phyloP scores from a whole-genome alignment of 768 basidiomycete species.

The Podaxis sp. region DNA sequence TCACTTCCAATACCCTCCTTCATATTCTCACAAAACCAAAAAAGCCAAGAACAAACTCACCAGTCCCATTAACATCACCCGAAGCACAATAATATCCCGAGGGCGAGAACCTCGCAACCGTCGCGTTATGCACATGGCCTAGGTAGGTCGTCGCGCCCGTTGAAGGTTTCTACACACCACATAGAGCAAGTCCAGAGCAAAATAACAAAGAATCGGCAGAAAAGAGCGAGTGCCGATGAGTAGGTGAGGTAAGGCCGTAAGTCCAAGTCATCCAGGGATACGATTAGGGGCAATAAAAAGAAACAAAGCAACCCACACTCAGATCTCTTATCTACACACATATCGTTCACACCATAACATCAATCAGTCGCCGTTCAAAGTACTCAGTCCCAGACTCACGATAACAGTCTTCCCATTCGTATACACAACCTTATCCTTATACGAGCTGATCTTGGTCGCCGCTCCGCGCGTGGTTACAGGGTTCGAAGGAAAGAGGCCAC shows the following conservation, averaged over 20 bases:
- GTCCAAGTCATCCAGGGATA: not conserved
- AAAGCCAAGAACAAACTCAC: conserved; percentile 36
- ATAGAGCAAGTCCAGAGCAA: not conserved
- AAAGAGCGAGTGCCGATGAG: not conserved
- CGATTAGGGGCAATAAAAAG: not conserved
- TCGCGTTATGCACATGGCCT: conserved; percentile 81
- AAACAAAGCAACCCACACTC: conserved; percentile 57
- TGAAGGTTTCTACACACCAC: conserved; percentile 5
- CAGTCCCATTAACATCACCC: conserved; percentile 79
- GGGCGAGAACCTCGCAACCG: conserved; percentile 89
- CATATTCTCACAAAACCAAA: not conserved
- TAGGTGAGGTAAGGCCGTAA: not conserved
- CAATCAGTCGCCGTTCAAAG: not conserved
- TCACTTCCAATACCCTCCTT: conserved; percentile 44
- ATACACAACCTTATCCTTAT: conserved; percentile 82
- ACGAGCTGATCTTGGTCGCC: conserved; percentile 36
- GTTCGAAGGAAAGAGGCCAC: conserved; percentile 60
- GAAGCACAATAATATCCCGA: conserved; percentile 96
- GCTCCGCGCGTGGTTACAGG: conserved; percentile 41
- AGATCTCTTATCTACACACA: conserved; percentile 73
- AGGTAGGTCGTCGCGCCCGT: conserved; percentile 66
- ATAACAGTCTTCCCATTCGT: conserved; percentile 83
- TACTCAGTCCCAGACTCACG: conserved; percentile 46
- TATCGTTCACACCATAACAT: not conserved
- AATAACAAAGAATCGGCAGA: not conserved